A percentile compares a stretch with the other conserved stretches of the same genome.
Evolutionary conservation across 164 flowering plant genomes (phyloP).

Genomic region (Litsea cubeba): DNA sequence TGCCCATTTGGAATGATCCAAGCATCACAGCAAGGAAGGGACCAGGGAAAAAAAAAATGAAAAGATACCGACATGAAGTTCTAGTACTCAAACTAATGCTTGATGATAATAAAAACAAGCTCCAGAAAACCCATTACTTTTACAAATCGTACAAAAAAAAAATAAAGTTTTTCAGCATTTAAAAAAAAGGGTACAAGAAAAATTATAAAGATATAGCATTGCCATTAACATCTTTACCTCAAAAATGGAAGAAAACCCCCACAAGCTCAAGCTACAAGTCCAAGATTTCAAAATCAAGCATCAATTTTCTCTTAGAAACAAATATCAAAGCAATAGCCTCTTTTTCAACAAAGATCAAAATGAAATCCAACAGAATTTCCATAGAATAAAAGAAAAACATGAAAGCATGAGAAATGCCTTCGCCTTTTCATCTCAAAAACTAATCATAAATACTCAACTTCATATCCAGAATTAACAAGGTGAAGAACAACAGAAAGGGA

Average conservation of each 20-base stretch:
- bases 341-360: not conserved
- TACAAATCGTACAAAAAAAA: not conserved
- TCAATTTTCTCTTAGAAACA: not conserved
- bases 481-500: not conserved
- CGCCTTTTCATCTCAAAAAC: not conserved
- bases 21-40: not conserved
- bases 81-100: not conserved
- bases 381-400: not conserved
- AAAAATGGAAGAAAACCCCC: not conserved
- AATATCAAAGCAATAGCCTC: not conserved
- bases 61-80: not conserved
- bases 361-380: not conserved
- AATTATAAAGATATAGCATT: not conserved
- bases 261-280: not conserved
- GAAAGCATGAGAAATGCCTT: no score
- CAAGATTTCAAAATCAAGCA: not conserved
- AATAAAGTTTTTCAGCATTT: not conserved
- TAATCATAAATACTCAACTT: no score
- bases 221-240: not conserved
- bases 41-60: not conserved
- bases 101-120: no score
- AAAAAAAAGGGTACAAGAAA: not conserved
- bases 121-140: not conserved
- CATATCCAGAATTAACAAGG: no score
- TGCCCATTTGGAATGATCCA: not conserved